A percentile compares a stretch with the other conserved stretches of the same genome.
Conservation (phyloP, 306 rosid genomes). For the Medicago truncatula region MtrunA17r5.0-ANR NC_053044.1:33832501-33833000, state of each 20-base stretch:
- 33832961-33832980: constrained; percentile 45
- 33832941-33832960: constrained; percentile 36
- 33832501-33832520: constrained; percentile 19
- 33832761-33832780: background rate
- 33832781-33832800: background rate
- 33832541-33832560: constrained; percentile 38
- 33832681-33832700: constrained; percentile 52
- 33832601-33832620: constrained; percentile 50
- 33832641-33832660: constrained; percentile 69
- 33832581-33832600: constrained; percentile 38
- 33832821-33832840: constrained; percentile 48
- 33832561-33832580: constrained; percentile 50
- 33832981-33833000: constrained; percentile 25
- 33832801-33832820: constrained; percentile 39
- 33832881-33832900: constrained; percentile 39
- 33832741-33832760: constrained; percentile 36
- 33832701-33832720: constrained; percentile 44
- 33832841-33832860: constrained; percentile 73
- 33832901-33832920: constrained; percentile 35
- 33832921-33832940: constrained; percentile 42
- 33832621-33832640: constrained; percentile 50
- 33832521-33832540: constrained; percentile 47
- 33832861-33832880: constrained; percentile 85
- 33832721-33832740: background rate
- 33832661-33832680: constrained; percentile 67